Evolutionary conservation across 2,329 filamentous ascomycete genomes (phyloP).

Genomic region (Arthrobotrys conoides): DNA sequence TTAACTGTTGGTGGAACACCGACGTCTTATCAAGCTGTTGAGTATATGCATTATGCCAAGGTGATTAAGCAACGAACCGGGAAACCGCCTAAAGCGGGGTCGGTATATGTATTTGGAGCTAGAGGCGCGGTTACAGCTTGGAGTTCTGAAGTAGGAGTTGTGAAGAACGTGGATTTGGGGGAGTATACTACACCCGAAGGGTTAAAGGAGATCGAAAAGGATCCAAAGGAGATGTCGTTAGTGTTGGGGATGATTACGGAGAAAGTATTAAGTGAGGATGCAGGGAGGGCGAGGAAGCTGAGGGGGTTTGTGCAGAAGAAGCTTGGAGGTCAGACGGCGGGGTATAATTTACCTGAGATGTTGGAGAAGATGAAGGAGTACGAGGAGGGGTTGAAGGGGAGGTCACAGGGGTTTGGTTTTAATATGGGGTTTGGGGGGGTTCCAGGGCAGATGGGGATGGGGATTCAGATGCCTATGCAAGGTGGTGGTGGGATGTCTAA

Average conservation of each 20-base stretch:
- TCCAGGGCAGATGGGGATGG: no score
- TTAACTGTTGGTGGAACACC: not conserved
- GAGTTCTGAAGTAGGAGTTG: not conserved
- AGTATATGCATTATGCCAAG: not conserved
- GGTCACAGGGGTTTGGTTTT: no score
- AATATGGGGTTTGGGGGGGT: no score
- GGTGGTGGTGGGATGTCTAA: no score
- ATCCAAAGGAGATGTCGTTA: constrained; percentile 1
- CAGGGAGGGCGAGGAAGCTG: not conserved
- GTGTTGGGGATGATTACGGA: constrained; percentile 33
- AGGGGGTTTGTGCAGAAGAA: not conserved
- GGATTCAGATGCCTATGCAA: no score
- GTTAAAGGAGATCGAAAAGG: not conserved
- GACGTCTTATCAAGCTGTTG: constrained; percentile 13
- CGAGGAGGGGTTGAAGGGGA: not conserved
- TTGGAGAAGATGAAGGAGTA: not conserved
- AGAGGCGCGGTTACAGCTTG: not conserved
- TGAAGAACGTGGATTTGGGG: constrained; percentile 17
- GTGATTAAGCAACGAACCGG: not conserved
- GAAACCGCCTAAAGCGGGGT: not conserved
- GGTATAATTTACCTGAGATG: not conserved
- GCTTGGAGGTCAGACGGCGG: not conserved
- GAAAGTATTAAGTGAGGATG: not conserved
- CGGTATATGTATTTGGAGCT: constrained; percentile 26
- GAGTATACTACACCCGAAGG: not conserved